These are phyloP conservation scores for Pholiota microspora DNA, from an alignment of 768 basidiomycete genomes.

Conservation along the genomic window DNA sequence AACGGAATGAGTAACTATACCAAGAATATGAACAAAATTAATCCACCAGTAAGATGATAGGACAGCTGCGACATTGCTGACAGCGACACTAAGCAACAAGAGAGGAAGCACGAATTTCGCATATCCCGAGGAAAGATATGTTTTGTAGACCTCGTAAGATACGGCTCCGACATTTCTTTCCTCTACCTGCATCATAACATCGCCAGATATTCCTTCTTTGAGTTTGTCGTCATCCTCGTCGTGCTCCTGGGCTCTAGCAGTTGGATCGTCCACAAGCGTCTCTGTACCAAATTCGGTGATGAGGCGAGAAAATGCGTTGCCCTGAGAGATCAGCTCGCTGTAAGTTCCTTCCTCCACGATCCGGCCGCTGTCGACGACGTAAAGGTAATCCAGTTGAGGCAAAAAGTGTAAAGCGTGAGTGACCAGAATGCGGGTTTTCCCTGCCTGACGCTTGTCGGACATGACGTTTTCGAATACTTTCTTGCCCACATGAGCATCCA, in stretches of 20 bases:
- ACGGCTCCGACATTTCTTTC: slow-evolving; percentile 81
- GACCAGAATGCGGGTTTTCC: slow-evolving; percentile 84
- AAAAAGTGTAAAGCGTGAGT: slow-evolving; percentile 93
- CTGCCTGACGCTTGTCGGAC: slow-evolving; percentile 46
- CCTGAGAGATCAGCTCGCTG: slow-evolving; percentile 57
- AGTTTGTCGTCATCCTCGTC: slow-evolving; percentile 38
- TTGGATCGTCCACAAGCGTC: slow-evolving; percentile 21
- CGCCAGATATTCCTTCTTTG: slow-evolving; percentile 21
- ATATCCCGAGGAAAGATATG: slow-evolving; percentile 69
- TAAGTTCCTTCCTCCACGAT: slow-evolving; percentile 84
- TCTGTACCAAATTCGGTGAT: slow-evolving; percentile 67
- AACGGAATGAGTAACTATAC: background rate
- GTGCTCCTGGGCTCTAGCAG: slow-evolving; percentile 17
- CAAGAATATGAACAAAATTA: background rate
- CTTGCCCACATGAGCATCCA: slow-evolving; percentile 92
- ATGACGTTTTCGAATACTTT: slow-evolving; percentile 85
- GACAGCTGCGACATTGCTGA: slow-evolving; percentile 70
- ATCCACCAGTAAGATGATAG: slow-evolving; percentile 74
- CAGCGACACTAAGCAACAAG: slow-evolving; percentile 53
- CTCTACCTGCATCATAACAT: slow-evolving; percentile 76
- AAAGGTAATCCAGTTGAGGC: slow-evolving; percentile 84
- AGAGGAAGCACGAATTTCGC: slow-evolving; percentile 65
- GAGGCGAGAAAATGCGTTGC: slow-evolving; percentile 71
- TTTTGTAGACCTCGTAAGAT: slow-evolving; percentile 47
- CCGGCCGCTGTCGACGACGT: slow-evolving; percentile 70